Percentiles rank a stretch among this genome's conserved stretches.
Conservation (phyloP, 371 early-diverging fungal genomes). For the Actinomortierella ambigua region DNA sequence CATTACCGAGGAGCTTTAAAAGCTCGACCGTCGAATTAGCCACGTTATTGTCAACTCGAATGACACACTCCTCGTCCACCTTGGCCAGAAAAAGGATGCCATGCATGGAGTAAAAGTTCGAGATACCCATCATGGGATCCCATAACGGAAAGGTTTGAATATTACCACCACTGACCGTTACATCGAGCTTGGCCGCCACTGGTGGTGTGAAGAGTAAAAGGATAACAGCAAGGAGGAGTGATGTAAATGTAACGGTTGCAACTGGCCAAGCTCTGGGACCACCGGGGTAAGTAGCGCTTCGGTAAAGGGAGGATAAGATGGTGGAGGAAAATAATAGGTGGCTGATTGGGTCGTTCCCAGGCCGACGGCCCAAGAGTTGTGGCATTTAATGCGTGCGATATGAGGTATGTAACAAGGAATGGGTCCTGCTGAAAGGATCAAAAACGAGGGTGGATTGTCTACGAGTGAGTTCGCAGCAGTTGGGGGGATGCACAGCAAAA, state of each 20-base stretch:
- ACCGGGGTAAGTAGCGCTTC: no score
- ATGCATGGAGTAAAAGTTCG: slow-evolving; percentile 12
- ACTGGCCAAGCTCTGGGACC: not conserved
- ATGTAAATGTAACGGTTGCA: not conserved
- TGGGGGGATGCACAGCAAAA: no score
- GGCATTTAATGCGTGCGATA: no score
- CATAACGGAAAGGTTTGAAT: slow-evolving; percentile 18
- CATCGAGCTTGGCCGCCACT: slow-evolving; percentile 26
- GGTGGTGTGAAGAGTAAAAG: slow-evolving; percentile 4
- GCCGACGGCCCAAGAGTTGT: no score
- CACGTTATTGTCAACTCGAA: slow-evolving; percentile 9
- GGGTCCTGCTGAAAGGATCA: no score
- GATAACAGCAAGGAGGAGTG: not conserved
- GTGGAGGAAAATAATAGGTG: no score
- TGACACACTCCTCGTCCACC: slow-evolving; percentile 24
- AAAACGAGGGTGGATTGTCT: no score
- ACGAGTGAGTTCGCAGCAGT: no score
- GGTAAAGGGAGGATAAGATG: no score
- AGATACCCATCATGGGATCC: slow-evolving; percentile 32
- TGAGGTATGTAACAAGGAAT: no score
- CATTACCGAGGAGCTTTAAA: slow-evolving; percentile 12
- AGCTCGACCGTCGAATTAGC: slow-evolving; percentile 21
- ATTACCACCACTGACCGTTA: slow-evolving; percentile 6
- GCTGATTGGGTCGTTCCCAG: no score
- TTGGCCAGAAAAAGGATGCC: slow-evolving; percentile 32